phyloP scores from a whole-genome alignment of 2,329 filamentous ascomycete genomes.

The Sporothrix phasma region DNA sequence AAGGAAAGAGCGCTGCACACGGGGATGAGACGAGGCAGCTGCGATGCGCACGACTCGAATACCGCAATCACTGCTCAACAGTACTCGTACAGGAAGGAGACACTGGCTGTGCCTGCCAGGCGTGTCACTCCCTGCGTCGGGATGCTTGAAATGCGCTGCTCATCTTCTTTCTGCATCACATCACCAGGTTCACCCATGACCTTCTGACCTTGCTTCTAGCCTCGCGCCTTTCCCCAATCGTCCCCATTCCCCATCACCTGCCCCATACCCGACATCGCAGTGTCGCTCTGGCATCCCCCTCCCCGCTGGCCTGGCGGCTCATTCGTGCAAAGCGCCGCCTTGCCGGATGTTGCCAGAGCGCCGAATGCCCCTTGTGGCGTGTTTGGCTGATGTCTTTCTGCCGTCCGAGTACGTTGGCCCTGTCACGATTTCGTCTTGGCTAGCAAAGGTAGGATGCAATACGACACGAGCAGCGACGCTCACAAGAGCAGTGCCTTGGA shows the following conservation, averaged over 20 bases:
- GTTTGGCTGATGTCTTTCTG: background rate
- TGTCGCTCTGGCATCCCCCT: background rate
- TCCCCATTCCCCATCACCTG: background rate
- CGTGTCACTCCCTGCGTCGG: background rate
- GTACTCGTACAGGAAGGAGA: too few species aligned
- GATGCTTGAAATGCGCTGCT: background rate
- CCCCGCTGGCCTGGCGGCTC: background rate
- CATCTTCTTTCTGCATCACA: background rate
- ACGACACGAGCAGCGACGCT: background rate
- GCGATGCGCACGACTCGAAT: background rate
- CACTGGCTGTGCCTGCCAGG: background rate
- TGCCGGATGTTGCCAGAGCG: conserved; percentile 3
- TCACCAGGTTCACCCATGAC: background rate
- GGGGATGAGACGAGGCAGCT: background rate
- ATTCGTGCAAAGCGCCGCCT: background rate
- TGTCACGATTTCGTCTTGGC: background rate
- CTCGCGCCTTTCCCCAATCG: background rate
- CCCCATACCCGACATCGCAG: background rate
- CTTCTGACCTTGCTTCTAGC: background rate
- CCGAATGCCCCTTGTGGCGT: too few species aligned
- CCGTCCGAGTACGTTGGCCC: background rate
- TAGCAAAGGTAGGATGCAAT: background rate
- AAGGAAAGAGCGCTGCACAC: background rate
- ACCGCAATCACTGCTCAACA: background rate
- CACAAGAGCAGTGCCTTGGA: background rate